Evolutionary conservation across 345 rosid genomes (phyloP), one percentile per base, ranked within the genome.

Genomic region (Lagerstroemia speciosa): DNA sequence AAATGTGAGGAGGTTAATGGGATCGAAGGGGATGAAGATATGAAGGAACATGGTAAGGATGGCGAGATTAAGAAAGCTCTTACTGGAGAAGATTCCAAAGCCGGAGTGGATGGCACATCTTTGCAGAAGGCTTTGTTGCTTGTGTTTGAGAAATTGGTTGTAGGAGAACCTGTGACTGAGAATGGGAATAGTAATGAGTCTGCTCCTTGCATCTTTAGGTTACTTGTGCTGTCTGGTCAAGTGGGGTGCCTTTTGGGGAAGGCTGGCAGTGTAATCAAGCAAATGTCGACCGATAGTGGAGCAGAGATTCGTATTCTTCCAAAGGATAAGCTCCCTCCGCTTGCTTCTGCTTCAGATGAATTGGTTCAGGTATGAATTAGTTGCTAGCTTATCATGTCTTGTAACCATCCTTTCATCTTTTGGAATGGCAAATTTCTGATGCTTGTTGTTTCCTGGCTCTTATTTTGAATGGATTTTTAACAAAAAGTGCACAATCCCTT

Each of bases 221-320:
- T 89, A 68, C 86, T 87, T 65, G 83, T 85, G 71, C 79, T 72
- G 61, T 80, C 85, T 29, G 75, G 74, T 81, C 89, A 89, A 78
- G 87, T 87, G 72, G 85, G 87, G 48, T 80, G 87, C 76, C 75
- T 89, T 71, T 74, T 85, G 77, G 92, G 90, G 46, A 85, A 84
- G 76, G 92, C 82, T 68, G 92, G 96, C 53, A 78, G 81, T 38
- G 80, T 84, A 75, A 80, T 85, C 65, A 83, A 87, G 80, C 85
- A 80, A 79, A 85, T 80, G 82, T 68, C 80, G 29, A 64, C 83
- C 30, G 85, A 83, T 61, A 87, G 92, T 78, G 86, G 92, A 63
- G 88, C 92, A 32, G 83, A 89, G 45, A 81, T 89, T 74, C 85
- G 80, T 27, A 75, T 89, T 73, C 84, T 87, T 76, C 84, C 91